Base-by-base conservation (phyloP, 176 grass and related monocot genomes). In the Pharus latifolius region DNA sequence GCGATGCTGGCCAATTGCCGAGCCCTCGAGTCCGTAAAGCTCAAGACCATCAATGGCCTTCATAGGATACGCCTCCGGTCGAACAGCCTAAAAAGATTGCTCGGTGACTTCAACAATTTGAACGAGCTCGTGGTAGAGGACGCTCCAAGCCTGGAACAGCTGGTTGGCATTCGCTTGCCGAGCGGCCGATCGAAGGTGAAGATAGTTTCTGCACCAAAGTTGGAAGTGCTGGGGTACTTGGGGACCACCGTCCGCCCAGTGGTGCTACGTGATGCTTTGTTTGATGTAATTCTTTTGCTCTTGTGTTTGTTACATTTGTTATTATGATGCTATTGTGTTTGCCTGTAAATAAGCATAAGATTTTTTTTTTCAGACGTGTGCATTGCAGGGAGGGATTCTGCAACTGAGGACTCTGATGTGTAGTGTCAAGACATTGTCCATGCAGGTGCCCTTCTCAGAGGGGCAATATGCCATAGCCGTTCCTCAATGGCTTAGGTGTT, bases 71-170 rank as follows among this genome's bases (percentile, higher is more conserved):
- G 52, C 33, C 43, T 84, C 45, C 68, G 60, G 4, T 79, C 75
- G 26, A 78, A 67, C 60, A 79, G 43, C 34, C 67, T 84, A 45
- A 16, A 18, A 11, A 51, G 60, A 14, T 43, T 84, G 11, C 73
- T 73, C 60, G 75, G 75, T 26, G 75, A 73, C 27, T 78, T 84
- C 27, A 43, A 43, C 37, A 0, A 22, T 15, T 16, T 84, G 61
- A 73, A 10, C 4, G 82, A 84, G 60, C 43, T 84, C 26, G 34
- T 84, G 11, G 44, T 84, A 6, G 68, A 84, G 52, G 75, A 84
- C 28, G 60, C 82, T 3, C 82, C 75, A 2, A 84, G 51, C 52
- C 82, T 84, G 13, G 26, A 84, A 60, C 59, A 73, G 35, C 26
- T 84, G 75, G 52, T 84, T 22, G 82, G 75, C 13, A 67, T 79